Conservation (phyloP, 371 early-diverging fungal species). For the Quaeritorhiza haematococci region DNA sequence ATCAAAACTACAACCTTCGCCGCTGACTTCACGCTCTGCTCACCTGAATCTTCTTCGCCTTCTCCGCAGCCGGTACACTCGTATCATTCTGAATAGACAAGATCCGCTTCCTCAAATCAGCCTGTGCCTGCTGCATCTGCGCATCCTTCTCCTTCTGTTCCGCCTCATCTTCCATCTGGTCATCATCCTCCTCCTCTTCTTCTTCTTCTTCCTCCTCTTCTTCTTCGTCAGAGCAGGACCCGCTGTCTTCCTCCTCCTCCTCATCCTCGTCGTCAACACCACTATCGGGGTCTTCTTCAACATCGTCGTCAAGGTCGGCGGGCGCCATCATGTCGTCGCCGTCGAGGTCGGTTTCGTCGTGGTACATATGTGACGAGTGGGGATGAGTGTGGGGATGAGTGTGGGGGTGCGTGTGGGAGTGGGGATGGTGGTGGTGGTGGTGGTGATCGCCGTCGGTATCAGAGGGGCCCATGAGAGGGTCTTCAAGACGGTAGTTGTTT, state of each 20-base stretch:
- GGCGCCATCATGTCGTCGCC: not conserved
- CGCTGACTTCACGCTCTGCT: not conserved
- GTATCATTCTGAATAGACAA: slow-evolving; percentile 55
- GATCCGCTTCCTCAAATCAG: slow-evolving; percentile 45
- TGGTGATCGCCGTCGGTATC: no score
- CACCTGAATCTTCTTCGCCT: slow-evolving; percentile 70
- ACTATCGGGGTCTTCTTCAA: not conserved
- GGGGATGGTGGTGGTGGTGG: slow-evolving; percentile 1
- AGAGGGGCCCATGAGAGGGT: no score
- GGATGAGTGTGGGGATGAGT: not conserved
- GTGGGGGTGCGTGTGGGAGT: not conserved
- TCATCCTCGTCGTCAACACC: not conserved
- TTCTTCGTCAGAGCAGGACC: not conserved
- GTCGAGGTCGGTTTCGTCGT: not conserved
- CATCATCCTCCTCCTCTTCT: no score
- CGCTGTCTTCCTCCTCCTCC: not conserved
- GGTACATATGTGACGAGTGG: no score
- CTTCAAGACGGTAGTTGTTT: no score
- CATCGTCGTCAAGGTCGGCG: slow-evolving; percentile 5
- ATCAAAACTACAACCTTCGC: not conserved
- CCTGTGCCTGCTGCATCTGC: slow-evolving; percentile 22
- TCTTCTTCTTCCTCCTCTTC: not conserved
- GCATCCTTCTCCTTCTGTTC: slow-evolving; percentile 12
- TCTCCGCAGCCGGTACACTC: slow-evolving; percentile 51
- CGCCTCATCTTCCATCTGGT: slow-evolving; percentile 7